Evolutionary conservation across 768 basidiomycete species (phyloP), one percentile per base, ranked within the genome.

Genomic region (Termitomyces sp.): DNA sequence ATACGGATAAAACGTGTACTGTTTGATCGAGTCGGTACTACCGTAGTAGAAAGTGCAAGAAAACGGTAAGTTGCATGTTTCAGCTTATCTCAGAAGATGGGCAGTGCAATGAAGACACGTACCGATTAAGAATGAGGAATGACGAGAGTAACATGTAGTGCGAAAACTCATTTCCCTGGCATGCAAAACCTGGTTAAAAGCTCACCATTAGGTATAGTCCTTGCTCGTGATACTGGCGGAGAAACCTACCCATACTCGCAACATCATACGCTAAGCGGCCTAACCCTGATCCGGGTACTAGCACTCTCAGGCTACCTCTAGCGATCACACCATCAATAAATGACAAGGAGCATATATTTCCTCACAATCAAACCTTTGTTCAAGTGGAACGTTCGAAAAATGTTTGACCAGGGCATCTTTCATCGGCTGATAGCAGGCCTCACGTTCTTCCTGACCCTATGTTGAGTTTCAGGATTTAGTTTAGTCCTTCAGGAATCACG

Each of bases 81-180:
- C 23, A 21, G 14, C 23, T 42, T 17, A 39, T 16, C n/a, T 7
- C 35, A 27, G 32, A 32, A 27, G 7, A 19, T 43, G 35, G 23
- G 16, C 44, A 48, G 39, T 46, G 34, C 27, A 14, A 49, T 17
- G 51, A 47, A 35, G 10, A 43, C 7, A 44, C 79, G 10, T 63
- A 93, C 94, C 80, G 81, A 67, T 98, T 98, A 48, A 98, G 75
- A 19, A 97, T 84, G 67, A 89, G 90, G 66, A 86, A 88, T 4
- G 95, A 97, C 2, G 89, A 78, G 5, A 98, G 82, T 12, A 98
- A 80, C 94, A 95, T 96, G 70, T 92, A 93, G 61, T 95, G 89
- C 32, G 91, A 94, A 68, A 97, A 97, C 70, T 98, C 95, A 67
- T 97, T 97, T 21, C 90, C 94, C 70, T 96, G 94, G 61, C 89